A percentile compares a stretch with the other conserved stretches of the same genome.
These are phyloP conservation scores for Hansfordia pulvinata DNA, from an alignment of 2,329 filamentous ascomycete genomes.

Conservation along the genomic window DNA sequence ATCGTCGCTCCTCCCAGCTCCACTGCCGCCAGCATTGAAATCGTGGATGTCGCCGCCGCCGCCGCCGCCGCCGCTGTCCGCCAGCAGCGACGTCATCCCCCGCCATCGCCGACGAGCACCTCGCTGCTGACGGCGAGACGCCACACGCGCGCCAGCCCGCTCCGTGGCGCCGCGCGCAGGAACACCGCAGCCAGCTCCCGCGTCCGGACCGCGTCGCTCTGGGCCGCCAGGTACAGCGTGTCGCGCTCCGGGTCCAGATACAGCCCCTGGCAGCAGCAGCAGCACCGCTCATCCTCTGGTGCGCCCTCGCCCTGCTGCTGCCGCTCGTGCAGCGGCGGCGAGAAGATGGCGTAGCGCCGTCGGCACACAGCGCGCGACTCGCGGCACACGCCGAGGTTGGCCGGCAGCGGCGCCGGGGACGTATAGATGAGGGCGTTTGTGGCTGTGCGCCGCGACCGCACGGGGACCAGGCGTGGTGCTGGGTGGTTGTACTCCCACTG, in stretches of 20 bases:
- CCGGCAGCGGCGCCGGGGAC: background rate
- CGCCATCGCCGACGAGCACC: too few species aligned
- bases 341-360: background rate
- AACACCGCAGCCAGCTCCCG: too few species aligned
- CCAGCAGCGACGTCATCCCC: constrained; percentile 25
- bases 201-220: too few species aligned
- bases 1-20: too few species aligned
- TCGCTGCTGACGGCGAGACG: constrained; percentile 32
- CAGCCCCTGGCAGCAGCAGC: too few species aligned
- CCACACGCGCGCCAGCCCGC: constrained; percentile 26
- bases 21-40: too few species aligned
- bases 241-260: too few species aligned
- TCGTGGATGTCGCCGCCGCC: background rate
- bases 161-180: constrained; percentile 29
- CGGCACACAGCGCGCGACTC: background rate
- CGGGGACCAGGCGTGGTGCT: background rate
- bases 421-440: background rate
- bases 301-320: too few species aligned
- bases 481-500: background rate
- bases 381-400: background rate
- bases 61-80: constrained; percentile 4
- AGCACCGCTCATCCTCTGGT: too few species aligned
- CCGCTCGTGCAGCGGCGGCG: too few species aligned
- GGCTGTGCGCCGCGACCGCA: background rate
- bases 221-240: too few species aligned